A percentile compares a stretch with the other conserved stretches of the same genome.
Conservation (phyloP, 306 rosid genomes). For the Rosa chinensis region DNA sequence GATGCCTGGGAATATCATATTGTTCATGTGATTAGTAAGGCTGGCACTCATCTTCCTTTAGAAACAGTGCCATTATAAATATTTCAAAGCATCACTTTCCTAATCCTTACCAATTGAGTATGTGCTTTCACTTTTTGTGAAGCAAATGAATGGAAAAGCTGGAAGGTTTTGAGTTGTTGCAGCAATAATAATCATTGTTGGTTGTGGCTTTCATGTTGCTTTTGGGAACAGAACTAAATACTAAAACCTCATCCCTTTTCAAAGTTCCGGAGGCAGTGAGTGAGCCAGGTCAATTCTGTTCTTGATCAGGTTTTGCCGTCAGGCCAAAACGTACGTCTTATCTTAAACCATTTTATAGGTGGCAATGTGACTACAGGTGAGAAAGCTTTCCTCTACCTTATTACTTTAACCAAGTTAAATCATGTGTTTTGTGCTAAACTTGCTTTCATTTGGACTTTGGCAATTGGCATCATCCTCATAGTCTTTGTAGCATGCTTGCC, state of each 20-base stretch:
- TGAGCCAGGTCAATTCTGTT: background rate
- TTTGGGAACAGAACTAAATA: background rate
- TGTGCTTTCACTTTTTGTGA: conserved; percentile 4
- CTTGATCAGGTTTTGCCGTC: background rate
- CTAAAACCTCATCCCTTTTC: background rate
- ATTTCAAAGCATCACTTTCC: background rate
- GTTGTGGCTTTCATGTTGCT: background rate
- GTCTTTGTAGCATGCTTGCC: conserved; percentile 11
- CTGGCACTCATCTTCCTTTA: conserved; percentile 4
- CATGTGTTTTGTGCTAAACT: background rate
- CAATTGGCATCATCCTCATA: conserved; percentile 1
- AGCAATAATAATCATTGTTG: background rate
- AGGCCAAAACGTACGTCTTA: background rate
- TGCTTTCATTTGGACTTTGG: conserved; percentile 6
- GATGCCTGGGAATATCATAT: conserved; percentile 12
- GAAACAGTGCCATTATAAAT: background rate
- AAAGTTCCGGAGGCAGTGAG: background rate
- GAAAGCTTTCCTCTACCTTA: background rate
- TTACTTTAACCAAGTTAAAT: background rate
- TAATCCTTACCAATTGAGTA: background rate
- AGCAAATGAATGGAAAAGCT: background rate
- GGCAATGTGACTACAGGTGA: background rate
- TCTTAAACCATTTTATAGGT: conserved; percentile 8
- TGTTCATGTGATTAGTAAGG: conserved; percentile 12
- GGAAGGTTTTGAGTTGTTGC: background rate